Percentiles rank a stretch among this genome's conserved stretches.
phyloP scores from a whole-genome alignment of 192 early-diverging fungal species.

The Mortierella hygrophila region DNA sequence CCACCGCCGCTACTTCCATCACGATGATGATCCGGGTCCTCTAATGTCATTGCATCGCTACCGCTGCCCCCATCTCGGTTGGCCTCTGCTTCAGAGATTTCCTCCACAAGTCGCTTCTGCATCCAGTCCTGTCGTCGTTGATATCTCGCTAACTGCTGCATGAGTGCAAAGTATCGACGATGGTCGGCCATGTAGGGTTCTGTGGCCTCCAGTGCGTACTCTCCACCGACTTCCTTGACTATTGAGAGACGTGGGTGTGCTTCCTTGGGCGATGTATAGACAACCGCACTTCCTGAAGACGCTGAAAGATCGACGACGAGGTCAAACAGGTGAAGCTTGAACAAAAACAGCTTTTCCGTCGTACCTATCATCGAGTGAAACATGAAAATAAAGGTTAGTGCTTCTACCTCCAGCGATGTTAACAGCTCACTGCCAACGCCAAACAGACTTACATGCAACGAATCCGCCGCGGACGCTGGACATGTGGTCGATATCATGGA shows the following conservation, averaged over 20 bases:
- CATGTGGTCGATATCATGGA: constrained; percentile 62
- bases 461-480: constrained; percentile 50
- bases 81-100: background rate
- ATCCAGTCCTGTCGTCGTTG: constrained; percentile 39
- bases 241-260: constrained; percentile 26
- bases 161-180: constrained; percentile 57
- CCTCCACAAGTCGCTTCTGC: constrained; percentile 18
- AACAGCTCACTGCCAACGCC: background rate
- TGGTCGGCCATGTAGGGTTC: constrained; percentile 43
- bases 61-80: background rate
- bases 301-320: constrained; percentile 58
- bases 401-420: background rate
- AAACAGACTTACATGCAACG: constrained; percentile 61
- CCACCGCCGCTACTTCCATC: background rate
- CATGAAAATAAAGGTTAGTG: background rate
- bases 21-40: background rate
- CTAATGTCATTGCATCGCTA: background rate
- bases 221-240: background rate
- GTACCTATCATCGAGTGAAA: constrained; percentile 52
- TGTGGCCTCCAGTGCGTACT: constrained; percentile 3
- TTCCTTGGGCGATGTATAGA: constrained; percentile 4
- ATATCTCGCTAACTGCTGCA: constrained; percentile 45
- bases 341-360: constrained; percentile 62
- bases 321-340: constrained; percentile 63
- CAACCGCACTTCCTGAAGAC: background rate